These are phyloP conservation scores for Candida coleopterorum DNA, from an alignment of 805 yeast species.

Conservation along the genomic window DNA sequence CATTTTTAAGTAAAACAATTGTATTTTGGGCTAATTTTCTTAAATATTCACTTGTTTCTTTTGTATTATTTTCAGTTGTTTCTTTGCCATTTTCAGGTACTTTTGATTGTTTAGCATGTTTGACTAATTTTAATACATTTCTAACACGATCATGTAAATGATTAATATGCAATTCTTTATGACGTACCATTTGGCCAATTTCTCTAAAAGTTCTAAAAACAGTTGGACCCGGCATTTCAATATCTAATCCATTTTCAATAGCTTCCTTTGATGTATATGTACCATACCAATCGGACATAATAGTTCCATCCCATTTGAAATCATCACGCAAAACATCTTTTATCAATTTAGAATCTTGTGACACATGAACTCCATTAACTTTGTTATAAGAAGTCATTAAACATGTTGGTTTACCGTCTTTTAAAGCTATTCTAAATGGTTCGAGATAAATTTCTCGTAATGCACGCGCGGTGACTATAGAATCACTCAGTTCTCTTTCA, in stretches of 20 bases:
- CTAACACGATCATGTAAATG: slow-evolving; percentile 25
- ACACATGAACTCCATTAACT: slow-evolving; percentile 27
- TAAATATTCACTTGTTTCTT: slow-evolving; percentile 18
- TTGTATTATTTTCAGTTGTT: slow-evolving; percentile 18
- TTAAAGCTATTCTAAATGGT: slow-evolving; percentile 29
- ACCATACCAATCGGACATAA: slow-evolving; percentile 34
- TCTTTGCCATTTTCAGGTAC: slow-evolving; percentile 20
- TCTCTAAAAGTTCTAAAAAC: slow-evolving; percentile 15
- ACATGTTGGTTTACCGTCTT: slow-evolving; percentile 24
- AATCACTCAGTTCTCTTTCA: slow-evolving; percentile 25
- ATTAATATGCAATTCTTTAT: slow-evolving; percentile 22
- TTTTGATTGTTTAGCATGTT: slow-evolving; percentile 17
- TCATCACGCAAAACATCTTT: slow-evolving; percentile 22
- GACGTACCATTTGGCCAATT: slow-evolving; percentile 19
- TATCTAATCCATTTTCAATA: slow-evolving; percentile 25
- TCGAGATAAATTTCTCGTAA: slow-evolving; percentile 31
- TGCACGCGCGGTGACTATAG: slow-evolving; percentile 25
- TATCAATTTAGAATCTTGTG: slow-evolving; percentile 21
- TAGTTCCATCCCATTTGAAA: slow-evolving; percentile 30
- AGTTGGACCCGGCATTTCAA: slow-evolving; percentile 34
- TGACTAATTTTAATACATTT: slow-evolving; percentile 22
- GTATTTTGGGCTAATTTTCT: slow-evolving; percentile 22
- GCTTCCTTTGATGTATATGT: slow-evolving; percentile 23
- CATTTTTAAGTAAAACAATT: slow-evolving; percentile 27
- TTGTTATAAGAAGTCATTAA: slow-evolving; percentile 30